Conservation (phyloP, 2,329 filamentous ascomycete genomes). For the Trichophyton benhamiae region DNA sequence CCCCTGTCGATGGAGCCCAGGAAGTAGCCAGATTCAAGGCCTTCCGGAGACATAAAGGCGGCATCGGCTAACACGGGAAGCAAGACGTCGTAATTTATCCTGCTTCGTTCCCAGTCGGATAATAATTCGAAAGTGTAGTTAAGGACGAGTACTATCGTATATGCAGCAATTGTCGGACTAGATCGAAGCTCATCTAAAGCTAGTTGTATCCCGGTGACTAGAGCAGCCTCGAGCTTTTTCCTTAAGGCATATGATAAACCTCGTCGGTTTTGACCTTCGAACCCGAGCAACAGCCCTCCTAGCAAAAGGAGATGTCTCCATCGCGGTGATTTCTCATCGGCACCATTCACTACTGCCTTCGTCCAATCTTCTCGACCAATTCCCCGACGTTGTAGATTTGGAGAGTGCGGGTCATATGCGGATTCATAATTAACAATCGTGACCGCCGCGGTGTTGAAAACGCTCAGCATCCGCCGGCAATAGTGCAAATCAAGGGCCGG, state of each 20-base stretch:
- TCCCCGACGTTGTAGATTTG: constrained; percentile 37
- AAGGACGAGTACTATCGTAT: constrained; percentile 54
- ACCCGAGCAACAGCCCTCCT: constrained; percentile 64
- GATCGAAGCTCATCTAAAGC: constrained; percentile 49
- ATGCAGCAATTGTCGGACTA: constrained; percentile 38
- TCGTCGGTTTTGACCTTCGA: constrained; percentile 51
- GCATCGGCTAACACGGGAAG: constrained; percentile 58
- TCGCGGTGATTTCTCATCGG: constrained; percentile 50
- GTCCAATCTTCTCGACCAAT: constrained; percentile 46
- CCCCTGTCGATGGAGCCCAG: constrained; percentile 58
- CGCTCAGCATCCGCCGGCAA: constrained; percentile 45
- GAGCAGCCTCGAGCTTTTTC: constrained; percentile 56
- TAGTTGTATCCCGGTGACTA: constrained; percentile 65
- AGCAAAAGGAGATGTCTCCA: constrained; percentile 81
- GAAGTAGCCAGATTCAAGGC: constrained; percentile 65
- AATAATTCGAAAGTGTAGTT: constrained; percentile 66
- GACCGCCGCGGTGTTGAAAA: constrained; percentile 50
- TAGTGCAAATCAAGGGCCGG: constrained; percentile 43
- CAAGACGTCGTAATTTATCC: constrained; percentile 55
- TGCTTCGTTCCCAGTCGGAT: constrained; percentile 45
- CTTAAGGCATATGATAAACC: constrained; percentile 54
- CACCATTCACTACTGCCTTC: constrained; percentile 46
- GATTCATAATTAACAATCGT: constrained; percentile 40
- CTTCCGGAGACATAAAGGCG: constrained; percentile 57
- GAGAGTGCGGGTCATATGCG: constrained; percentile 24